These are phyloP conservation scores for Botrytis porri DNA, from an alignment of 2,329 filamentous ascomycete genomes.

Conservation along the genomic window DNA sequence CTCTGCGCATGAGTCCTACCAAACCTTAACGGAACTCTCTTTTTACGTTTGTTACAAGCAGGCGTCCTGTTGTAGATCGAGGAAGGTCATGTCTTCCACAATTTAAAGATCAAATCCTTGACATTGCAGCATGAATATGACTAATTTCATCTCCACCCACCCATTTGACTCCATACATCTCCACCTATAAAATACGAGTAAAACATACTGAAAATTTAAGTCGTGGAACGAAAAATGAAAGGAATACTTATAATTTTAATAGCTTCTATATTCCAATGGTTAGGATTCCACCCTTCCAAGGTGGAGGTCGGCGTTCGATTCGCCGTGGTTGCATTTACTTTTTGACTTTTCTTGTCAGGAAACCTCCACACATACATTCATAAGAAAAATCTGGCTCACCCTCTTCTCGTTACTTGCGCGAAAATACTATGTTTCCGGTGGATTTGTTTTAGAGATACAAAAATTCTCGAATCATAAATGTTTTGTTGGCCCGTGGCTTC, in stretches of 20 bases:
- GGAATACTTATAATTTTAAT: too few species aligned
- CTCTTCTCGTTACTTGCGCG: rapidly evolving
- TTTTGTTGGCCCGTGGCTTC: background rate
- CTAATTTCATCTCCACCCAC: background rate
- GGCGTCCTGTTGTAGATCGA: too few species aligned
- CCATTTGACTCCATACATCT: background rate
- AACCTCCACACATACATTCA: background rate
- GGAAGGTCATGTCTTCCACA: too few species aligned
- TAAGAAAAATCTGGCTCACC: rapidly evolving
- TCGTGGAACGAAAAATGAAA: rapidly evolving
- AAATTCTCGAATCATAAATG: background rate
- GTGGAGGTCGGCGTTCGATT: constrained; percentile 17
- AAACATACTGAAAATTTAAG: rapidly evolving
- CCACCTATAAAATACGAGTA: background rate
- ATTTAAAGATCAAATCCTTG: background rate
- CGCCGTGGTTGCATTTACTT: background rate
- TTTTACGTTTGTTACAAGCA: background rate
- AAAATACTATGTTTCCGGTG: background rate
- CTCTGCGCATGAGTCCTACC: background rate
- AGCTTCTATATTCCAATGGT: constrained; percentile 11
- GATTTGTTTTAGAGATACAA: background rate
- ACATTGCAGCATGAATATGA: background rate
- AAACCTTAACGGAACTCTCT: background rate
- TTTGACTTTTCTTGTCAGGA: background rate
- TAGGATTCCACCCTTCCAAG: constrained; percentile 17